These are phyloP conservation scores for Dispira parvispora DNA, from an alignment of 192 early-diverging fungal species.

Conservation along the genomic window DNA sequence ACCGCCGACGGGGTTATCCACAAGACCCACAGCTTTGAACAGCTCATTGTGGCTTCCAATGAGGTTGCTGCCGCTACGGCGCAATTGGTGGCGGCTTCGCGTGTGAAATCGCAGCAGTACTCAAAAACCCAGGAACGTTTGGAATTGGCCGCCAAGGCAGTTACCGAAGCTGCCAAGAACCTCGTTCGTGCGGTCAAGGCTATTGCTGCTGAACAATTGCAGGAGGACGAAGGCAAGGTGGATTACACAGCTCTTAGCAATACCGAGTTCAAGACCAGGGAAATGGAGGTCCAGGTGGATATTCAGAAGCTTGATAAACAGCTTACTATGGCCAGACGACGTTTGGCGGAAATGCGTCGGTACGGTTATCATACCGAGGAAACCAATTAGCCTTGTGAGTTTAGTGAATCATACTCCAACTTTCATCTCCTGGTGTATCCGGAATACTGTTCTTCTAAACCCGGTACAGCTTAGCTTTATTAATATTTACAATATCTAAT, in stretches of 20 bases:
- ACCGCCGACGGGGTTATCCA: conserved; percentile 89
- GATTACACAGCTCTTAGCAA: conserved; percentile 61
- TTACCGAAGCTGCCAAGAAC: conserved; percentile 77
- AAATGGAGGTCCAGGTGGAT: conserved; percentile 97
- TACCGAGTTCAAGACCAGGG: conserved; percentile 87
- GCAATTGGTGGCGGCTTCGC: conserved; percentile 87
- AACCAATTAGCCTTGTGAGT: not conserved
- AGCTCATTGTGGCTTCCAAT: conserved; percentile 93
- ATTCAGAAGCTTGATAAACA: conserved; percentile 93
- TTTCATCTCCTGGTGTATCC: no score
- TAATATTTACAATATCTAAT: no score
- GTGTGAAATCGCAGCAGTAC: conserved; percentile 87
- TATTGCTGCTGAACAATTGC: conserved; percentile 50
- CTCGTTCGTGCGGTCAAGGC: conserved; percentile 86
- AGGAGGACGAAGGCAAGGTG: conserved; percentile 31
- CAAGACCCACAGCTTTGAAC: conserved; percentile 78
- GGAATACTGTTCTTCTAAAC: no score
- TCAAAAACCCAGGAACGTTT: conserved; percentile 86
- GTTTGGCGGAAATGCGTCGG: conserved; percentile 85
- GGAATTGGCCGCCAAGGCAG: conserved; percentile 83
- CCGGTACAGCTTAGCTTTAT: no score
- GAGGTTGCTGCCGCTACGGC: conserved; percentile 94
- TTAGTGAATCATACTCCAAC: no score
- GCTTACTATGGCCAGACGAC: conserved; percentile 63
- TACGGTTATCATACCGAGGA: conserved; percentile 52